These are phyloP conservation scores for Aristolochia californica DNA, from an alignment of 164 flowering plant species.

Conservation along the genomic window DNA sequence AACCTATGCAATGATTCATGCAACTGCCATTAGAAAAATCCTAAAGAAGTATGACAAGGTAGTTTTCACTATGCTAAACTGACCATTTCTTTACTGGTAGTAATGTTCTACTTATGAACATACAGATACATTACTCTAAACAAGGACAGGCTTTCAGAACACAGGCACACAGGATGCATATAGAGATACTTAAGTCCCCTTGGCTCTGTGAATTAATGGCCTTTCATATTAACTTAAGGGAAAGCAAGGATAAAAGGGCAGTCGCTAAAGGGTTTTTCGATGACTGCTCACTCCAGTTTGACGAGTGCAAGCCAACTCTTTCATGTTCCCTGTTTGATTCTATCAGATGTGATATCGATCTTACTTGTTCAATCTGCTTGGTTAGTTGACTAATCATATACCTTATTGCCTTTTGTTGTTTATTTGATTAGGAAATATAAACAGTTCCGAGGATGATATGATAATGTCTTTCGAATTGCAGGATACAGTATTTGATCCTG, in stretches of 20 bases:
- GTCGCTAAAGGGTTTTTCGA: slow-evolving; percentile 37
- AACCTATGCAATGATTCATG: slow-evolving; percentile 71
- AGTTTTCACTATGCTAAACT: not conserved
- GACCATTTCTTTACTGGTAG: not conserved
- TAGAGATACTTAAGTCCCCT: slow-evolving; percentile 88
- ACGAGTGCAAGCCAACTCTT: slow-evolving; percentile 62
- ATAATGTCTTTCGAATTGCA: slow-evolving; percentile 13
- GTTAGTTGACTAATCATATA: slow-evolving; percentile 29
- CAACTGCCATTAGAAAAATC: slow-evolving; percentile 77
- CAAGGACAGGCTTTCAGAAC: slow-evolving; percentile 94
- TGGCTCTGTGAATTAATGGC: slow-evolving; percentile 95
- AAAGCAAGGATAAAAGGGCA: slow-evolving; percentile 22
- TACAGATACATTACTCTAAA: slow-evolving; percentile 74
- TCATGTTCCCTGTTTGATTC: slow-evolving; percentile 77
- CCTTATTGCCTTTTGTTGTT: not conserved
- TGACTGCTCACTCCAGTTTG: slow-evolving; percentile 43
- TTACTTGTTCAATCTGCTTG: slow-evolving; percentile 92
- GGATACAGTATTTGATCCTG: slow-evolving; percentile 90
- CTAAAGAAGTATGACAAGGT: slow-evolving; percentile 96
- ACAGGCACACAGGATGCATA: slow-evolving; percentile 65
- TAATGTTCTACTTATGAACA: not conserved
- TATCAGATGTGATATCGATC: slow-evolving; percentile 59
- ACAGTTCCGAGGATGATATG: not conserved
- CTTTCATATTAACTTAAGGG: slow-evolving; percentile 68
- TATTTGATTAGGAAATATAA: not conserved